These are phyloP conservation scores for Colletotrichum zoysiae DNA, from an alignment of 2,329 filamentous ascomycete species.

Conservation along the genomic window DNA sequence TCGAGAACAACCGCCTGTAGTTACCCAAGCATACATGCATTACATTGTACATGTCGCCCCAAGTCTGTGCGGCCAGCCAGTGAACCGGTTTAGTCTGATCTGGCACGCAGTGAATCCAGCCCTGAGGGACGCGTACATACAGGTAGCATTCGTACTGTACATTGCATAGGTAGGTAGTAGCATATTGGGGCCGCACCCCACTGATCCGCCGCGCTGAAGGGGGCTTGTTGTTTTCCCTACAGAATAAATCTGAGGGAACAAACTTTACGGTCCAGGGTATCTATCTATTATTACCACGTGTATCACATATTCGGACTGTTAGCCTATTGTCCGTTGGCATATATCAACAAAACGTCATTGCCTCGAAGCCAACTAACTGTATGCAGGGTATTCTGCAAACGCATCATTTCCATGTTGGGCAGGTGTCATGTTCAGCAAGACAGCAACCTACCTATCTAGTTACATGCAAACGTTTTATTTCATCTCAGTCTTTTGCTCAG, in stretches of 20 bases:
- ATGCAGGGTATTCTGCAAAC: not conserved
- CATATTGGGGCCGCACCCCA: slow-evolving; percentile 13
- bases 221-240: not conserved
- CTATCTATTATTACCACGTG: not conserved
- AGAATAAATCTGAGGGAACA: slow-evolving; percentile 6
- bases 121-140: slow-evolving; percentile 24
- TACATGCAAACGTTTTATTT: not conserved
- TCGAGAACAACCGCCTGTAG: not conserved
- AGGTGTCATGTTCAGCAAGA: slow-evolving; percentile 6
- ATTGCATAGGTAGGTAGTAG: not conserved
- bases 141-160: not conserved
- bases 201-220: slow-evolving; percentile 15
- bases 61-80: not conserved
- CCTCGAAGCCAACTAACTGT: not conserved
- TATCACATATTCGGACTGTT: too few relatives aligned
- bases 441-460: not conserved
- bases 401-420: not conserved
- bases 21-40: slow-evolving; percentile 2
- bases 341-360: not conserved
- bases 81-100: not conserved
- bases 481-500: not conserved
- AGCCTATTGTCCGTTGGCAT: not conserved
- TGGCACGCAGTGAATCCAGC: not conserved
- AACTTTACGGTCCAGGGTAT: slow-evolving; percentile 17
- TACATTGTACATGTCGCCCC: not conserved